Percentiles rank a stretch among this genome's conserved stretches.
Conservation (phyloP, 208 protist species). For the Zelonia costaricensis region DNA sequence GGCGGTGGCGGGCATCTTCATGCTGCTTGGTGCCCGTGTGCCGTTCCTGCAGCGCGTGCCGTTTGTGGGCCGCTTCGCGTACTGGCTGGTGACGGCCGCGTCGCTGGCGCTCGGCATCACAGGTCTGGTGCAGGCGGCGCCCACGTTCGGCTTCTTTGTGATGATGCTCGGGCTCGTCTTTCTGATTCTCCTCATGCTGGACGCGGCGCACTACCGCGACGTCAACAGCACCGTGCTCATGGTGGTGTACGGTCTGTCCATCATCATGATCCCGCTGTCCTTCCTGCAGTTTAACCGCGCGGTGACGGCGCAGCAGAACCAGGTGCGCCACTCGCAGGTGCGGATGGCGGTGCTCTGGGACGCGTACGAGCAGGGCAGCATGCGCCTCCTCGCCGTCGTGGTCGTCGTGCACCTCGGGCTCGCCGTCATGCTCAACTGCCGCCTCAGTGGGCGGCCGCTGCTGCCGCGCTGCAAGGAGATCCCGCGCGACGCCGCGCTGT, state of each 20-base stretch:
- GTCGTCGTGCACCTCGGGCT: slow-evolving; percentile 56
- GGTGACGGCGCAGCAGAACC: slow-evolving; percentile 21
- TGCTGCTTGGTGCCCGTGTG: slow-evolving; percentile 41
- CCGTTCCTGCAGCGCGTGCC: slow-evolving; percentile 38
- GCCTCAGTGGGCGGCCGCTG: slow-evolving; percentile 52
- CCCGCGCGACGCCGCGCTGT: slow-evolving; percentile 18
- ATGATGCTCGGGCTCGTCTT: slow-evolving; percentile 58
- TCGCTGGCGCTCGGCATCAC: slow-evolving; percentile 56
- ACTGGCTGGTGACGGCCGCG: slow-evolving; percentile 48
- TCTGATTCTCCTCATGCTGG: slow-evolving; percentile 46
- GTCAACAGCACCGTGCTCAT: slow-evolving; percentile 34
- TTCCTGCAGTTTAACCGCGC: slow-evolving; percentile 32
- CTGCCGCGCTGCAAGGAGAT: slow-evolving; percentile 51
- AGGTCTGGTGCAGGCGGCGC: slow-evolving; percentile 49
- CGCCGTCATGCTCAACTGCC: slow-evolving; percentile 67
- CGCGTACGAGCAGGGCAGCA: slow-evolving; percentile 61
- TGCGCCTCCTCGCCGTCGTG: slow-evolving; percentile 54
- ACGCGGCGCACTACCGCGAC: slow-evolving; percentile 71
- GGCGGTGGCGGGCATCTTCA: slow-evolving; percentile 34
- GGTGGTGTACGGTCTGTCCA: slow-evolving; percentile 30
- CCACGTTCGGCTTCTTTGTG: slow-evolving; percentile 42
- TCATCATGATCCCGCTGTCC: slow-evolving; percentile 20
- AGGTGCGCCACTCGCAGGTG: slow-evolving; percentile 26
- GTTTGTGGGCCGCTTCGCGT: slow-evolving; percentile 34
- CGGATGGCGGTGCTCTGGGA: slow-evolving; percentile 45